Base-by-base conservation (phyloP, 768 basidiomycete species). In the Leccinum truebloodii region DNA sequence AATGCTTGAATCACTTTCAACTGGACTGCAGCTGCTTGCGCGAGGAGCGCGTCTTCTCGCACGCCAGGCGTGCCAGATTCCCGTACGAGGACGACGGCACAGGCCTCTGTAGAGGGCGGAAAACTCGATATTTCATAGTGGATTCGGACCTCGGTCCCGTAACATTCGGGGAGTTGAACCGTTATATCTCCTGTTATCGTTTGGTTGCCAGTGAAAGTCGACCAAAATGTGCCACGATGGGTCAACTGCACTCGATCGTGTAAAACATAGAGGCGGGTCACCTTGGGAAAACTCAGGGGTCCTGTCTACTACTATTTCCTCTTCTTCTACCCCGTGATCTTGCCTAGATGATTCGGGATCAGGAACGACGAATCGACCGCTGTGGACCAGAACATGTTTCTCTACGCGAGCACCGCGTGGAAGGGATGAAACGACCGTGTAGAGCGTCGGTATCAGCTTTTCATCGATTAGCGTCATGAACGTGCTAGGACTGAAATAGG, bases 351-450 rank as follows among this genome's bases (percentile, higher is more conserved):
- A 39, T 10, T 57, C 65, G 18, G 30, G 24, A 53, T 81, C 82
- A 4, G 63, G 57, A 14, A 79, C 57, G n/a, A 71, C 62, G 58
- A 79, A 82, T 37, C 82, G 81, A 3, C 90, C 88, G 0, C 87
- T 90, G 66, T 92, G 90, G 12, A 86, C 69, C 7, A 90, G 63
- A 2, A 87, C 84, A 69, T 94, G 92, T 65, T 91, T 92, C 71
- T 94, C 92, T 12, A 92, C 67, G 35, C 83, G 71, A 1, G 90
- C 92, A 57, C 78, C 80, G 66, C 89, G 91, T 0, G 92, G 92
- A 8, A 94, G 76, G 39, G 81, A 79, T 57, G 84, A 81, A 6
- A 91, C 81, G 3, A 79, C 81, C 0, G 87, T 66, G 67, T 89
- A 90, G 7, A 94, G 73, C 0, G 82, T 82, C 6, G 80, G 78